Conservation (phyloP, 2,329 filamentous ascomycete genomes). For the Monosporascus sp. region DNA sequence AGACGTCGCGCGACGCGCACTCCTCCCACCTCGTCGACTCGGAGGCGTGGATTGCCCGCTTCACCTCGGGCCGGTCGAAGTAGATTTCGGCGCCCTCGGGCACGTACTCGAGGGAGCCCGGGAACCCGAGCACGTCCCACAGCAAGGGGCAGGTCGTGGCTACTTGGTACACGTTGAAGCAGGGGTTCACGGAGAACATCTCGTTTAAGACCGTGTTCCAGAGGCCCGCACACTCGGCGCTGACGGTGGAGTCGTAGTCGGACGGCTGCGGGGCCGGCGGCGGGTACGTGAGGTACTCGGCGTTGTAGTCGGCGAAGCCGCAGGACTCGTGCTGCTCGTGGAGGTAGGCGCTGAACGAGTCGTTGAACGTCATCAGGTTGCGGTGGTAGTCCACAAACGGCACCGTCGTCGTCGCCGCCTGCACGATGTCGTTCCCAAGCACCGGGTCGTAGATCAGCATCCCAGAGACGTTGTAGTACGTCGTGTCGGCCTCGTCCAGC, state of each 20-base stretch:
- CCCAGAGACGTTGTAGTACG: slow-evolving; percentile 47
- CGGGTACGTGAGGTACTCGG: slow-evolving; percentile 56
- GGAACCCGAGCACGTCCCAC: slow-evolving; percentile 54
- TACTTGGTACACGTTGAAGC: slow-evolving; percentile 66
- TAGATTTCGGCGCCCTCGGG: slow-evolving; percentile 59
- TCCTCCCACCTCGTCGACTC: slow-evolving; percentile 25
- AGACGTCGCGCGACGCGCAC: slow-evolving; percentile 26
- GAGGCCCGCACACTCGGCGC: slow-evolving; percentile 46
- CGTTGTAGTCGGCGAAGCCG: slow-evolving; percentile 51
- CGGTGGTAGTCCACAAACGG: slow-evolving; percentile 52
- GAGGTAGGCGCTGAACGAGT: slow-evolving; percentile 50
- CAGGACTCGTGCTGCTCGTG: slow-evolving; percentile 45
- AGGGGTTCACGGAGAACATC: slow-evolving; percentile 55
- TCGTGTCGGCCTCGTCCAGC: slow-evolving; percentile 39
- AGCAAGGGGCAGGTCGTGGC: slow-evolving; percentile 61
- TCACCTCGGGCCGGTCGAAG: slow-evolving; percentile 67
- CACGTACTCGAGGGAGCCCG: slow-evolving; percentile 58
- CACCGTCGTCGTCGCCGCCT: slow-evolving; percentile 40
- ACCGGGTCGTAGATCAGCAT: slow-evolving; percentile 62
- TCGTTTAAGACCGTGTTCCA: slow-evolving; percentile 46
- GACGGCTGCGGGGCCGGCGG: slow-evolving; percentile 52
- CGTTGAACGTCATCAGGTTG: slow-evolving; percentile 51
- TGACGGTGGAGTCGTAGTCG: slow-evolving; percentile 34
- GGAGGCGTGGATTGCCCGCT: slow-evolving; percentile 62
- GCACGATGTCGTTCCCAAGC: slow-evolving; percentile 43